Percentiles rank a stretch among this genome's conserved stretches.
phyloP scores from a whole-genome alignment of 768 basidiomycete species.

The Tylopilus plumbeoviolaceoides region DNA sequence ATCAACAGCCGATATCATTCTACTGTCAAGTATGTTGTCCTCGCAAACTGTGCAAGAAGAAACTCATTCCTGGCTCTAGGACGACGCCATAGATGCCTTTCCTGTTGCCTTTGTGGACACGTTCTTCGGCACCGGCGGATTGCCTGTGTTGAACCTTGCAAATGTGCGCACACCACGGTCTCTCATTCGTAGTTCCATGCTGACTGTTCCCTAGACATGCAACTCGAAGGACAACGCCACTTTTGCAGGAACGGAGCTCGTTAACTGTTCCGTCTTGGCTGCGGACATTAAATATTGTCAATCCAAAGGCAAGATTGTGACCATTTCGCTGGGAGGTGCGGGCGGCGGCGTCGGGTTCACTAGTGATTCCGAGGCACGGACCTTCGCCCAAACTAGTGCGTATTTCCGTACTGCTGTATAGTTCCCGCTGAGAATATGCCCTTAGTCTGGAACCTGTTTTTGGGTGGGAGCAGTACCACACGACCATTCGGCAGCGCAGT shows the following conservation, averaged over 20 bases:
- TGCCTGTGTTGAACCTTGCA: conserved; percentile 64
- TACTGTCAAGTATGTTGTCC: conserved; percentile 52
- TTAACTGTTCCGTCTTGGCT: conserved; percentile 37
- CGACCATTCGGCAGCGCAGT: conserved; percentile 45
- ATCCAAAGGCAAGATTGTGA: conserved; percentile 44
- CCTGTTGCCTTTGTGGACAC: conserved; percentile 65
- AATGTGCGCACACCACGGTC: conserved; percentile 34
- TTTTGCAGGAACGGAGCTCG: conserved; percentile 41
- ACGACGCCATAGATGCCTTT: conserved; percentile 63
- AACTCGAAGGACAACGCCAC: conserved; percentile 36
- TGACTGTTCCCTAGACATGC: conserved; percentile 34
- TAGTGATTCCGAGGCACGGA: conserved; percentile 34
- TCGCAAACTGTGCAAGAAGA: neutral
- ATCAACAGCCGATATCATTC: conserved; percentile 56
- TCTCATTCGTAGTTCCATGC: neutral
- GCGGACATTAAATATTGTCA: conserved; percentile 43
- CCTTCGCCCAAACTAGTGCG: conserved; percentile 27
- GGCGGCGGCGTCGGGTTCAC: conserved; percentile 38
- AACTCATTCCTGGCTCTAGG: conserved; percentile 34
- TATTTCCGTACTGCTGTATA: conserved; percentile 5
- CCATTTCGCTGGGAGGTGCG: conserved; percentile 43
- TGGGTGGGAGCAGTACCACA: conserved; percentile 41
- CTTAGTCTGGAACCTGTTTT: conserved; percentile 42
- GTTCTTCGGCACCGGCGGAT: conserved; percentile 60
- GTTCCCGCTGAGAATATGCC: neutral